phyloP scores from a whole-genome alignment of 1,284 basidiomycete genomes.

The Moesziomyces globuligerus region DNA sequence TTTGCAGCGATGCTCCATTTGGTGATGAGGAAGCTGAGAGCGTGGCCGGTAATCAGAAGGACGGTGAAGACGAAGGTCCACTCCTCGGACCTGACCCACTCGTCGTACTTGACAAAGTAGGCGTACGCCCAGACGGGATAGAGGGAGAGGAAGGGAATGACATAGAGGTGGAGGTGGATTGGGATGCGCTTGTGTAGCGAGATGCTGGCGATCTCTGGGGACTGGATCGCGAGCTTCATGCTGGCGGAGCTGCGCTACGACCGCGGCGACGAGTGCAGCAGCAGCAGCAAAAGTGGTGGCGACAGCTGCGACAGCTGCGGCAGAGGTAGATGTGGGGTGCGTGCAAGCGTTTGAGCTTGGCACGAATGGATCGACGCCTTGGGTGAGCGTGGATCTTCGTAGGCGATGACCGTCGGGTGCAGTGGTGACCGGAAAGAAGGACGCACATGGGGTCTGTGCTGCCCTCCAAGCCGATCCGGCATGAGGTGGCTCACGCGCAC shows the following conservation, averaged over 20 bases:
- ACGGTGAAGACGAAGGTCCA: constrained; percentile 90
- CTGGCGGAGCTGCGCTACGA: constrained; percentile 19
- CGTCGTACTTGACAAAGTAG: constrained; percentile 88
- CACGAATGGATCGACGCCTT: constrained; percentile 11
- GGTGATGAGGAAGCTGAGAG: constrained; percentile 89
- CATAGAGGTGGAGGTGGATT: constrained; percentile 82
- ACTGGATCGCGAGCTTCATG: constrained; percentile 73
- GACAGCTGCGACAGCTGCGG: background rate
- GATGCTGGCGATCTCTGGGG: constrained; percentile 84
- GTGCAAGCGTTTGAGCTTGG: background rate
- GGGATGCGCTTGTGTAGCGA: constrained; percentile 84
- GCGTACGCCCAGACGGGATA: constrained; percentile 93
- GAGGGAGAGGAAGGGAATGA: constrained; percentile 80
- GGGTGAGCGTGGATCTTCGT: constrained; percentile 5
- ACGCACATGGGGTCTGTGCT: background rate
- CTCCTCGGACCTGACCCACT: constrained; percentile 70
- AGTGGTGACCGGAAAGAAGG: background rate
- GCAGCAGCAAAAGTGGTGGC: constrained; percentile 8
- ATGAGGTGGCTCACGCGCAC: constrained; percentile 5
- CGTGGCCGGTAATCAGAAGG: constrained; percentile 84
- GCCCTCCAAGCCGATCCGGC: background rate
- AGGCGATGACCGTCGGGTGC: constrained; percentile 21
- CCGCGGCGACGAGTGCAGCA: constrained; percentile 6
- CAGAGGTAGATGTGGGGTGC: background rate
- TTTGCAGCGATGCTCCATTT: constrained; percentile 86